Base-by-base conservation (phyloP, 768 basidiomycete species). In the Heimioporus sp. region DNA sequence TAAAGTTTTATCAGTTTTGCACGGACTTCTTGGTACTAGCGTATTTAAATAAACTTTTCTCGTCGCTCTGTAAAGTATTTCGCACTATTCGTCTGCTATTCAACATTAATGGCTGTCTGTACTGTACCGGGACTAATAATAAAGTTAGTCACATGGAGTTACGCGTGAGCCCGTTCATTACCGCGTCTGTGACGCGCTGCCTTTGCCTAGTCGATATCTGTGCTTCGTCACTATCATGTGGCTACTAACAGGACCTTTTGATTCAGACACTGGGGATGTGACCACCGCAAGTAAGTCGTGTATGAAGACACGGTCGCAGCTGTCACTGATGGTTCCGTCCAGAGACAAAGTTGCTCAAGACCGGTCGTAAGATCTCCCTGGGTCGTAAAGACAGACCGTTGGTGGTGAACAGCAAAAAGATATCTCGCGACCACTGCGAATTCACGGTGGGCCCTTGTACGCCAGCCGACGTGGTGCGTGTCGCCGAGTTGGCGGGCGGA, bases 311-410 rank as follows among this genome's bases (percentile, higher is more conserved):
- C 72, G 72, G 54, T 53, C 56, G 30, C 16, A 38, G n/a, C 38
- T 38, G 5, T 17, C 34, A 37, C 48, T n/a, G 32, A 30, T 35
- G 28, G 43, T 50, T 36, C 36, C n/a, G 5, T 11, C 2, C 55
- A 80, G 77, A 72, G 59, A 66, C 63, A 13, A 90, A 88, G 62
- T 66, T 89, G 19, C 72, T 91, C 40, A 88, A 85, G 64, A 73
- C 85, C 2, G 78, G 79, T 15, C 75, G 67, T 35, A 72, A 71
- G 12, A 83, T 87, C 51, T 35, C 59, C 0, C 57, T 90, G 1
- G 86, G 87, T 15, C 74, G 89, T 38, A 85, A 80, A 65, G 79
- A 75, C 1, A 67, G 68, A 39, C 72, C 73, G 0, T 69, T 91
- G 2, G 28, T 74, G 5, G 68, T 90, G 42, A 78, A 77, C 52